A percentile compares a stretch with the other conserved stretches of the same genome.
Conservation (phyloP, 805 yeast genomes). For the Candida railenensis region DNA sequence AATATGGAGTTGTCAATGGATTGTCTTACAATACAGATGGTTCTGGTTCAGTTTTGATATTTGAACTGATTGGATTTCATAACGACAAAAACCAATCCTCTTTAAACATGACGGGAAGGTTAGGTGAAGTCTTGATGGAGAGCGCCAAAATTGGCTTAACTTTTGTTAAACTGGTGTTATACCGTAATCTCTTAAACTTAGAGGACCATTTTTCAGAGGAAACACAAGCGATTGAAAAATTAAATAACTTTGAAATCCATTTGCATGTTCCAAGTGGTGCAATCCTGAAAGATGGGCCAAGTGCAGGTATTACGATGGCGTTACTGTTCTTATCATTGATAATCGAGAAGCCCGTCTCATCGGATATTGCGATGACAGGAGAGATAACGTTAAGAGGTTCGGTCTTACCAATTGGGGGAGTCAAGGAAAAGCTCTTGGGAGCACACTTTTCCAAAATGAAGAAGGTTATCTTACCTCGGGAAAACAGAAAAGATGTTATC, state of each 20-base stretch:
- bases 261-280: slow-evolving; percentile 52
- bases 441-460: slow-evolving; percentile 64
- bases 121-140: slow-evolving; percentile 80
- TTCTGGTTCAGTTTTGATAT: slow-evolving; percentile 74
- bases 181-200: slow-evolving; percentile 31
- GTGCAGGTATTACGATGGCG: slow-evolving; percentile 52
- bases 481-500: slow-evolving; percentile 67
- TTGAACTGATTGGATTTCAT: slow-evolving; percentile 68
- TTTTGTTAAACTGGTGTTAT: slow-evolving; percentile 60
- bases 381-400: slow-evolving; percentile 79
- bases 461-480: slow-evolving; percentile 66
- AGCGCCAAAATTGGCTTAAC: slow-evolving; percentile 77
- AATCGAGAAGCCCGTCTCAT: slow-evolving; percentile 43
- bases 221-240: slow-evolving; percentile 29
- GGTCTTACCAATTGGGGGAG: slow-evolving; percentile 80
- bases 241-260: slow-evolving; percentile 57
- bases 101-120: slow-evolving; percentile 72
- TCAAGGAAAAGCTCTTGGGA: slow-evolving; percentile 73
- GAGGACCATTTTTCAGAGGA: slow-evolving; percentile 18
- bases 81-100: slow-evolving; percentile 39
- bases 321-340: slow-evolving; percentile 44
- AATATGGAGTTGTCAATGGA: slow-evolving; percentile 80
- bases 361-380: slow-evolving; percentile 78
- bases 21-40: slow-evolving; percentile 86
- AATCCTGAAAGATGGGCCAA: slow-evolving; percentile 46